Conservation (phyloP, 148 eudicot species). For the Nepenthes mirabilis region DNA sequence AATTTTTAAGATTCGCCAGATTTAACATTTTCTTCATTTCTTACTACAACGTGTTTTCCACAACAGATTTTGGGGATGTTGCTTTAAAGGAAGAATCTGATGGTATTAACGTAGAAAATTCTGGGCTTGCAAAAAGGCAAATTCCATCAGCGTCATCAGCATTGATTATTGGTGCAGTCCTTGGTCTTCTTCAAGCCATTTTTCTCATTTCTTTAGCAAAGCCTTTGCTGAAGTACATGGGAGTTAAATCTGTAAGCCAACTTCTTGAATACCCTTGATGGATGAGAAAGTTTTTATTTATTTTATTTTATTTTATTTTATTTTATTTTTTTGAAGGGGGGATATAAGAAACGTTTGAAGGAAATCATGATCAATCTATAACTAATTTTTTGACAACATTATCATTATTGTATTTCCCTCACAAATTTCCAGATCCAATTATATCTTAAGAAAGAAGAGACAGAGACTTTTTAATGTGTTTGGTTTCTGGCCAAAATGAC, state of each 20-base stretch:
- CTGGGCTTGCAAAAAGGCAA: slow-evolving; percentile 29
- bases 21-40: not conserved
- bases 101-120: slow-evolving; percentile 9
- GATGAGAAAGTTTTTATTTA: not conserved
- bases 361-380: too few relatives aligned
- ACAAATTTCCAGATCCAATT: not conserved
- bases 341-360: too few relatives aligned
- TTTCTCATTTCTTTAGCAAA: slow-evolving; percentile 47
- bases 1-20: too few relatives aligned
- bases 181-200: slow-evolving; percentile 57
- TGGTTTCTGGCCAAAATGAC: too few relatives aligned
- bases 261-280: slow-evolving; percentile 1
- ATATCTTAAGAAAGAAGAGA: not conserved
- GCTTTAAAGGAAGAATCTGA: slow-evolving; percentile 1
- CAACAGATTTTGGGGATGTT: too few relatives aligned
- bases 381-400: too few relatives aligned
- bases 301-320: too few relatives aligned
- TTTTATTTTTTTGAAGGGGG: too few relatives aligned
- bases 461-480: too few relatives aligned
- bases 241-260: slow-evolving; percentile 46
- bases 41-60: not conserved
- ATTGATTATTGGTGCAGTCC: slow-evolving; percentile 43
- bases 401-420: too few relatives aligned
- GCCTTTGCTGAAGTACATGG: slow-evolving; percentile 58
- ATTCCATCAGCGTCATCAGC: slow-evolving; percentile 88